Percentiles rank a stretch among this genome's conserved stretches.
phyloP scores from a whole-genome alignment of 2,329 filamentous ascomycete species.

The Sclerotinia nivalis region DNA sequence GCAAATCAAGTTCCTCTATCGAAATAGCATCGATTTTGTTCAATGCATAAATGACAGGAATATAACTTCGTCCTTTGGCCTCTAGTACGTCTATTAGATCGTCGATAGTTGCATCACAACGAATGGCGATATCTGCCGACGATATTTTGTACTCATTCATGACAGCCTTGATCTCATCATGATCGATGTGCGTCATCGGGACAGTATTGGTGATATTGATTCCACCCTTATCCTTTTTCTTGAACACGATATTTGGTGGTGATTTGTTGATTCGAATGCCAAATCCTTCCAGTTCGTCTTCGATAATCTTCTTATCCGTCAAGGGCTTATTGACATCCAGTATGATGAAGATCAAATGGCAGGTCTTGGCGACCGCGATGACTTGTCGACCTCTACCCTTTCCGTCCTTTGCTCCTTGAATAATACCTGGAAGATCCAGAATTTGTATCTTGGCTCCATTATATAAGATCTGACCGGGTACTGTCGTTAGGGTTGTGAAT shows the following conservation, averaged over 20 bases:
- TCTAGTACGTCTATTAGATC: constrained; percentile 96
- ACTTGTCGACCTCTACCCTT: constrained; percentile 97
- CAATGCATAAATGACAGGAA: constrained; percentile 97
- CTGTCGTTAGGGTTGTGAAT: constrained; percentile 96
- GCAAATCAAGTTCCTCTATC: constrained; percentile 92
- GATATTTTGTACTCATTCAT: constrained; percentile 97
- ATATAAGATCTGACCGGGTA: constrained; percentile 93
- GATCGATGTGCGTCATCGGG: constrained; percentile 86
- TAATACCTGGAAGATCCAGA: constrained; percentile 97
- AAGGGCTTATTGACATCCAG: constrained; percentile 98
- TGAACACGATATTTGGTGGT: constrained; percentile 98
- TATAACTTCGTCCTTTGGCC: constrained; percentile 91
- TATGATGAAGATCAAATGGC: constrained; percentile 97
- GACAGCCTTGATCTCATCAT: constrained; percentile 96
- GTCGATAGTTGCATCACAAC: constrained; percentile 96
- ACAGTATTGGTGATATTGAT: constrained; percentile 95
- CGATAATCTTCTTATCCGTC: constrained; percentile 94
- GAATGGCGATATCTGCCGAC: constrained; percentile 95
- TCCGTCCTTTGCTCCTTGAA: constrained; percentile 96
- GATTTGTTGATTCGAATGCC: constrained; percentile 97
- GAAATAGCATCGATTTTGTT: constrained; percentile 99
- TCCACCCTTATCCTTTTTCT: constrained; percentile 98
- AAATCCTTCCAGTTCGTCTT: constrained; percentile 92
- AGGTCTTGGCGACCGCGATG: constrained; percentile 98
- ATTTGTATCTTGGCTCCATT: constrained; percentile 98